Evolutionary conservation across 306 rosid genomes (phyloP), one percentile per base, ranked within the genome.

Genomic region (Lithocarpus polystachyus): DNA sequence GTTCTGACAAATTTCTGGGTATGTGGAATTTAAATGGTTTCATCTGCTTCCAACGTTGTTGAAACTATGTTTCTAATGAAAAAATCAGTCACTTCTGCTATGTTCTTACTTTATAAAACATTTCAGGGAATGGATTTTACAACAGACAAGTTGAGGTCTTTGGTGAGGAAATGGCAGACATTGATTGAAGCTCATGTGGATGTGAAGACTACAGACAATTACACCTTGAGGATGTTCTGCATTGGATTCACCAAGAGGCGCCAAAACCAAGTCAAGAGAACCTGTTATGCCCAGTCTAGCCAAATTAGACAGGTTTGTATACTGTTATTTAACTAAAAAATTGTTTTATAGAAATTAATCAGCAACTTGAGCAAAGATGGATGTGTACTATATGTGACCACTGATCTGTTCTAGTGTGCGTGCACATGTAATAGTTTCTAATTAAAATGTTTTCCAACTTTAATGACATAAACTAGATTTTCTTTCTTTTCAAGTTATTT

Each of bases 1-100:
- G 98, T 95, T 5, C 81, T 93, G 22, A 95, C 99, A 1, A 95
- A 95, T 78, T 95, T 95, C 88, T 93, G 97, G 97, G 99, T 95
- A 85, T 76, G 89, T 59, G 64, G 0, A 4, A 15, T 76, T 40
- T 45, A 59, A 45, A 1, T 15, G 15, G 23, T 26, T 7, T 31
- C 14, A 22, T 22, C 57, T 56, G 5, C 19, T 61, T 5, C 5
- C 52, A 5, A 15, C 61, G 4, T 35, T 31, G 0, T 37, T 26
- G 52, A 18, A 56, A 7, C 6, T 24, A 37, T 24, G 18, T 1
- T 15, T 0, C 53, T 14, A 9, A 6, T 52, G 48, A 14, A 64
- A 53, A 31, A 56, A 17, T 54, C 19, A 4, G 57, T 1, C 13
- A 29, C 4, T 20, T 45, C 43, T 4, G 51, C 8, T 20, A 28